Evolutionary conservation across 148 eudicot species (phyloP), one percentile per base, ranked within the genome.

Genomic region (Chenopodium suecicum): DNA sequence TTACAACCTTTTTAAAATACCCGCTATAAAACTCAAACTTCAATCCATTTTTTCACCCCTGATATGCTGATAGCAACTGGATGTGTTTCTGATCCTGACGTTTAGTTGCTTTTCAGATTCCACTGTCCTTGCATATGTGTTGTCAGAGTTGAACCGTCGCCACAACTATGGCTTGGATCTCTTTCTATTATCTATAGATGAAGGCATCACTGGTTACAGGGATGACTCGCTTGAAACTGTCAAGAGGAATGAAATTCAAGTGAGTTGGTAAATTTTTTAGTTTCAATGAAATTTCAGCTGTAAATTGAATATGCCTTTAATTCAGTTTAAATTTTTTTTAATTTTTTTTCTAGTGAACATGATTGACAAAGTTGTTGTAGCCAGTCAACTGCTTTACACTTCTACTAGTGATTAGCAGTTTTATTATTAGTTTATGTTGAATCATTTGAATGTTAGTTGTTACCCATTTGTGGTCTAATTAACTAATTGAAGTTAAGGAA

Each of bases 211-310:
- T 37, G 99, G 99, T 29, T 95, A 95, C 86, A 88, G 99, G 85
- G 98, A 95, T 88, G 99, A 95, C 80, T 95, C 99, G 19, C 93
- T 95, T 82, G 98, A 95, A 88, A 95, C 99, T 79, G 99, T 94
- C 82, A 94, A 95, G 82, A 92, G 99, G 88, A 95, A 95, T 82
- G 98, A 95, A 87, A 68, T 95, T 80, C 99, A 95, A 92, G 99
- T 91, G 22, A 50, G 69, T 71, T 77, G 41, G 13, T 67, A 69
- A 78, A 74, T 25, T 47, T 1, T 63, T 71, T 76, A 46, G 11
- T 2, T 63, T 80, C 25, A 47, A 46, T 76, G 76, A 14, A 22
- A 16, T 23, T 68, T 68, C 17, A 11, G 20, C 72, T 68, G 44
- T 68, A 31, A 11, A 37, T 17, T 14, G 22, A 14, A 4, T 14